Base-by-base conservation (phyloP, 2,329 filamentous ascomycete species). In the Fusarium sp. region DNA sequence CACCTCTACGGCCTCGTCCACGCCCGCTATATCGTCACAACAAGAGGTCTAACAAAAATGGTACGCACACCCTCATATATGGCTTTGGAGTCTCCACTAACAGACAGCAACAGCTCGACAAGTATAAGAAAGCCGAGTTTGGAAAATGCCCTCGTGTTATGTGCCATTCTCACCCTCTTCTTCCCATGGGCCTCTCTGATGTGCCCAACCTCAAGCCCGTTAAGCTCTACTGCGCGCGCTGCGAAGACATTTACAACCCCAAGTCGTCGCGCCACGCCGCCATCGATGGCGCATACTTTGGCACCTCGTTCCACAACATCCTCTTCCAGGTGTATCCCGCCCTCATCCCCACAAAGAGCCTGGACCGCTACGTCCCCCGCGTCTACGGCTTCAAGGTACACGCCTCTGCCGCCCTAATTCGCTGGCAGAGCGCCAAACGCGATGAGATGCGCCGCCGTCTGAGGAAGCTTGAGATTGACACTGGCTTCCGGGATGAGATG, bases 211-310 rank as follows among this genome's bases (percentile, higher is more conserved):
- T 88, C 68, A 96, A 93, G 72, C 88, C 94, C 42, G 95, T 97
- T 66, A 98, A 97, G 78, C 90, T 99, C 49, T 99, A 97, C 84
- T 99, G 95, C 78, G 88, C 91, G 43, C 92, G 93, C 70, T 99
- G 95, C 82, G 95, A 99, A 82, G 95, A 99, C 76, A 90, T 96
- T 57, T 99, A 99, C 84, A 98, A 98, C 78, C 95, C 95, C 39
- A 99, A 99, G 77, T 98, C 95, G 4, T 94, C 92, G 17, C 92
- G 95, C 25, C 95, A 99, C 78, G 93, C 93, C 46, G 86, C 90
- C 56, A 97, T 99, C 71, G 95, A 99, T 75, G 95, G 95, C 63
- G 95, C 95, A 65, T 99, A 98, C 83, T 99, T 99, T 69, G 95
- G 95, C 68, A 93, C 94, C 43, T 96, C 92, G 3, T 99, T 99